Conservation (phyloP, 495 filamentous ascomycete species). For the Recurvomyces mirabilis region DNA sequence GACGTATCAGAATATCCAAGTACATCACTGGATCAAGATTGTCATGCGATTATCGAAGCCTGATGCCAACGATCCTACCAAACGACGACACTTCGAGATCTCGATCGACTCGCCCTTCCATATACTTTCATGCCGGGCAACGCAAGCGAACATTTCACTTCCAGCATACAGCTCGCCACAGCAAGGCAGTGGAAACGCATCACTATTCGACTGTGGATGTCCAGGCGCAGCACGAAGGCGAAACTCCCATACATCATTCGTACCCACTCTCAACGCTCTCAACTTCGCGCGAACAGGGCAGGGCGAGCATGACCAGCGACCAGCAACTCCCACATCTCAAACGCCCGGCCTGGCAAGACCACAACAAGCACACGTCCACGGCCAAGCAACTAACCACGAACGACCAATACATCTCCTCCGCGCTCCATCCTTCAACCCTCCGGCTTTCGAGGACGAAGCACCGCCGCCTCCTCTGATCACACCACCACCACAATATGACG, state of each 20-base stretch:
- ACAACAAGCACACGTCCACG: conserved; percentile 29
- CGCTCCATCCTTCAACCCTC: conserved; percentile 80
- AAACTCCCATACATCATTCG: conserved; percentile 33
- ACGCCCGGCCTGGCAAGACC: conserved; percentile 31
- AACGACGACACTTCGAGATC: conserved; percentile 92
- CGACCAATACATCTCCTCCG: conserved; percentile 84
- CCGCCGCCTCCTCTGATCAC: conserved; percentile 78
- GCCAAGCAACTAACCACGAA: conserved; percentile 14
- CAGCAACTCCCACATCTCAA: conserved; percentile 19
- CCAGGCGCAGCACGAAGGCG: conserved; percentile 48
- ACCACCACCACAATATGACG: conserved; percentile 80
- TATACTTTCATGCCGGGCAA: conserved; percentile 86
- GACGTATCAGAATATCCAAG: conserved; percentile 90
- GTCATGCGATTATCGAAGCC: conserved; percentile 89
- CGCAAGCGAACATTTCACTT: conserved; percentile 78
- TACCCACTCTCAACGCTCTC: conserved; percentile 33
- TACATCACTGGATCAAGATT: conserved; percentile 99
- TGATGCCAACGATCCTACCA: conserved; percentile 67
- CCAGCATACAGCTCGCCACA: conserved; percentile 69
- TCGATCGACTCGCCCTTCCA: conserved; percentile 98
- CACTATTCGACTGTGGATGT: conserved; percentile 62
- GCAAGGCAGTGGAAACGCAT: conserved; percentile 34
- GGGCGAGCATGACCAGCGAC: conserved; percentile 2
- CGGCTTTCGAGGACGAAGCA: conserved; percentile 76
- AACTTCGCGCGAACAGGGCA: conserved; percentile 15